Evolutionary conservation across 257 asterid genomes (phyloP).

Genomic region (Linaria vulgaris): DNA sequence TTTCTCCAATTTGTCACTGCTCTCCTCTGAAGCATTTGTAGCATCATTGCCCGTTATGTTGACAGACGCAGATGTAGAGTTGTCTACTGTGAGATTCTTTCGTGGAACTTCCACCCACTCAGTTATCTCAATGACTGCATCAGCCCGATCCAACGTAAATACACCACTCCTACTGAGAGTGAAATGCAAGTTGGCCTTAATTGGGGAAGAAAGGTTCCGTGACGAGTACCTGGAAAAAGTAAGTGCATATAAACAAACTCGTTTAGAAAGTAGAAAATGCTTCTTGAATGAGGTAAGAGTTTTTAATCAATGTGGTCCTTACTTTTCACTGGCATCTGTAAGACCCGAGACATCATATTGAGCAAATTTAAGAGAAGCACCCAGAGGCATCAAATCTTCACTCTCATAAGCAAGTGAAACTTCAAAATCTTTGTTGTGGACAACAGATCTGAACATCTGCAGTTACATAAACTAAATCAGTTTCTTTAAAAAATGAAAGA

Average conservation of each 20-base stretch:
- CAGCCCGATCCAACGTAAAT: slow-evolving; percentile 82
- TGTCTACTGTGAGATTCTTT: slow-evolving; percentile 78
- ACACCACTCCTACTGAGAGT: slow-evolving; percentile 94
- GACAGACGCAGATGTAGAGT: slow-evolving; percentile 67
- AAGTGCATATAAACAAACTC: slow-evolving; percentile 19
- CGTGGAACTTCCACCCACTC: slow-evolving; percentile 98
- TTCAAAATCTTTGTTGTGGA: slow-evolving; percentile 87
- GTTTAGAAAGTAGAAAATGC: slow-evolving; percentile 21
- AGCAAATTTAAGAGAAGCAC: slow-evolving; percentile 71
- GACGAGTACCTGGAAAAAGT: slow-evolving; percentile 67
- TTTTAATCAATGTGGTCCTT: slow-evolving; percentile 32
- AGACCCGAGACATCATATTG: slow-evolving; percentile 84
- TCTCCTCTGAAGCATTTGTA: slow-evolving; percentile 54
- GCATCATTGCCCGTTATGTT: slow-evolving; percentile 54
- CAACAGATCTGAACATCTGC: slow-evolving; percentile 92
- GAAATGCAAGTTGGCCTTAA: slow-evolving; percentile 92
- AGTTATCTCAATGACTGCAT: slow-evolving; percentile 86
- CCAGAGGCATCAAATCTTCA: slow-evolving; percentile 73
- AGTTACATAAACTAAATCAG: slow-evolving; percentile 22
- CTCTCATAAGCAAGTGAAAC: slow-evolving; percentile 89
- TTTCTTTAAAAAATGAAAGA: not conserved
- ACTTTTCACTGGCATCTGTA: slow-evolving; percentile 79
- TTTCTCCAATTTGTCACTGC: slow-evolving; percentile 45
- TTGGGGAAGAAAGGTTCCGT: slow-evolving; percentile 87
- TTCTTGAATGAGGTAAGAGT: slow-evolving; percentile 18